A percentile compares a stretch with the other conserved stretches of the same genome.
Evolutionary conservation across 495 filamentous ascomycete genomes (phyloP).

Genomic region (Tuber melanosporum): DNA sequence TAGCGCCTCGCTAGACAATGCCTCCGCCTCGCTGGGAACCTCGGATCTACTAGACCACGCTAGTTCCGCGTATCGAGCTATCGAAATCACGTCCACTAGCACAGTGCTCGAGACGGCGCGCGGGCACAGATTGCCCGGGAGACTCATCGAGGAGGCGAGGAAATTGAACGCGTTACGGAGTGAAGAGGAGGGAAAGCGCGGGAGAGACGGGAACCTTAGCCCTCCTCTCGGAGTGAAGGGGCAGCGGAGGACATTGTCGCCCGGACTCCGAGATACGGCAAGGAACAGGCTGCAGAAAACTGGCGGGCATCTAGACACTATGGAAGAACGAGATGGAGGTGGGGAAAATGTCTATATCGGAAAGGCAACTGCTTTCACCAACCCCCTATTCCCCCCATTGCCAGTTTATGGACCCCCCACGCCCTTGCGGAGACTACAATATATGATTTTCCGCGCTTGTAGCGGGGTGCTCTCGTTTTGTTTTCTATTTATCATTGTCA

Average conservation of each 20-base stretch:
- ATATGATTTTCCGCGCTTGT: constrained; percentile 52
- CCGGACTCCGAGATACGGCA: constrained; percentile 1
- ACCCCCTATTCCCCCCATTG: constrained; percentile 82
- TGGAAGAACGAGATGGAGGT: not conserved
- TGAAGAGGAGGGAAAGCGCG: constrained; percentile 7
- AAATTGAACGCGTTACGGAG: constrained; percentile 56
- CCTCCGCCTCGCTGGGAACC: constrained; percentile 24
- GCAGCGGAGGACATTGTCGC: not conserved
- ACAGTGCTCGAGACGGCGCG: constrained; percentile 62
- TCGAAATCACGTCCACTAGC: constrained; percentile 58
- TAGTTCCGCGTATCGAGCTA: constrained; percentile 27
- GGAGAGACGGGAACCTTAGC: not conserved
- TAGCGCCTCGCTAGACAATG: constrained; percentile 10
- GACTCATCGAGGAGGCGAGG: constrained; percentile 59
- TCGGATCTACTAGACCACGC: constrained; percentile 2
- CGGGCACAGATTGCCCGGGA: constrained; percentile 58
- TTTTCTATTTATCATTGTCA: constrained; percentile 68
- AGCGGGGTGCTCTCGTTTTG: constrained; percentile 69
- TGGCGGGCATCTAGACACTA: constrained; percentile 16
- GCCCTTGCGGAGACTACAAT: constrained; percentile 56
- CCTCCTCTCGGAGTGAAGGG: not conserved
- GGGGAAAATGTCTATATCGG: constrained; percentile 13
- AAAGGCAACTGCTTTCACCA: constrained; percentile 57
- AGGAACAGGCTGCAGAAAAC: constrained; percentile 5
- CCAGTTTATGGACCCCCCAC: constrained; percentile 76